Conservation (phyloP, 2,329 filamentous ascomycete species). For the Uncinocarpus reesii region DNA sequence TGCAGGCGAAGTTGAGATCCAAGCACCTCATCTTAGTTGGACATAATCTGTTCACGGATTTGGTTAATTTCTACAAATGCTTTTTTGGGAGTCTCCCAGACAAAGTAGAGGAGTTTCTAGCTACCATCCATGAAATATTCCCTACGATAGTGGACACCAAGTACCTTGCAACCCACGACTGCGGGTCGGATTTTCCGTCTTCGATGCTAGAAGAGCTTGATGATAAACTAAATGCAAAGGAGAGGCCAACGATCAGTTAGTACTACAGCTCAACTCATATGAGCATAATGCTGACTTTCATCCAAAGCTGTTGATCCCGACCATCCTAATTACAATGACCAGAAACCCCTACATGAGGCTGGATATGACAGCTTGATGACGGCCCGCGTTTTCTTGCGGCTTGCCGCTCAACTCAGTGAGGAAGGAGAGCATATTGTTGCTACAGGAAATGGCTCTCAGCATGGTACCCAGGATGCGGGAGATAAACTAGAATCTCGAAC, state of each 20-base stretch:
- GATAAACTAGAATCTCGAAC: not conserved
- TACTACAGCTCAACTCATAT: not conserved
- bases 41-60: constrained; percentile 54
- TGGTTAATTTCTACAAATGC: constrained; percentile 51
- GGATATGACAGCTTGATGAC: constrained; percentile 55
- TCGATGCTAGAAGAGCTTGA: constrained; percentile 11
- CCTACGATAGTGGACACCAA: constrained; percentile 53
- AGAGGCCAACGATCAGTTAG: constrained; percentile 27
- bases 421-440: constrained; percentile 16
- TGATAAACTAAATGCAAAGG: constrained; percentile 20
- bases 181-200: constrained; percentile 23
- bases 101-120: constrained; percentile 45
- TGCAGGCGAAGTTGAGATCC: constrained; percentile 35
- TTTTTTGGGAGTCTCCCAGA: constrained; percentile 51
- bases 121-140: constrained; percentile 44
- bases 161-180: constrained; percentile 51
- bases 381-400: constrained; percentile 47
- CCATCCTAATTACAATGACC: constrained; percentile 25
- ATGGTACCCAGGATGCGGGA: not conserved
- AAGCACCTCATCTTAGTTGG: constrained; percentile 47
- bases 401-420: constrained; percentile 44
- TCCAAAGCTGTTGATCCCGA: constrained; percentile 24
- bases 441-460: not conserved
- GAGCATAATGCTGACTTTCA: not conserved
- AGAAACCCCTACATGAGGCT: constrained; percentile 43